Percentiles rank a stretch among this genome's conserved stretches.
Conservation (phyloP, 768 basidiomycete species). For the Xerocomellus chrysenteron region DNA sequence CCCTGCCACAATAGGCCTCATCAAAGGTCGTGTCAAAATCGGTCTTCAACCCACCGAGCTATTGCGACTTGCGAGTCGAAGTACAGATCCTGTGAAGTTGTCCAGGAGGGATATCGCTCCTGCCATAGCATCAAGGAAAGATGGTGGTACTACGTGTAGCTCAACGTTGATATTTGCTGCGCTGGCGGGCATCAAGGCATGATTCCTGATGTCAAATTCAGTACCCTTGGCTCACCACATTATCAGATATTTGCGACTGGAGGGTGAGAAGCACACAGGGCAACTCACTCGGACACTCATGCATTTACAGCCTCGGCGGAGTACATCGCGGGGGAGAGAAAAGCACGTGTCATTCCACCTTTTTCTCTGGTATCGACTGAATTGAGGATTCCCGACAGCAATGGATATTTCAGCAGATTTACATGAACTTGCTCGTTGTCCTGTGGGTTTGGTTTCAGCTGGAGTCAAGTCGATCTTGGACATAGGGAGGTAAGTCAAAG, state of each 20-base stretch:
- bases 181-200: conserved; percentile 82
- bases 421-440: conserved; percentile 82
- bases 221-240: conserved; percentile 7
- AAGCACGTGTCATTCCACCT: conserved; percentile 38
- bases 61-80: conserved; percentile 60
- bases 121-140: conserved; percentile 60
- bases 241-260: conserved; percentile 85
- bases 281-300: conserved; percentile 3
- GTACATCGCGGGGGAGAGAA: conserved; percentile 78
- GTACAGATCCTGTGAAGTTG: conserved; percentile 54
- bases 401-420: conserved; percentile 96
- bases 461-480: conserved; percentile 96
- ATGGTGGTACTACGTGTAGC: conserved; percentile 83
- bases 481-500: conserved; percentile 60
- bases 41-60: conserved; percentile 70
- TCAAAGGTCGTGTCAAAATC: conserved; percentile 83
- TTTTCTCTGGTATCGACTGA: conserved; percentile 1
- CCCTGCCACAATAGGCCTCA: conserved; percentile 88
- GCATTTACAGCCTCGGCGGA: conserved; percentile 62
- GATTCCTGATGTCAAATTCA: neutral
- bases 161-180: conserved; percentile 74
- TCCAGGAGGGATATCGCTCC: conserved; percentile 81
- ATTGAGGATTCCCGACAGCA: conserved; percentile 45
- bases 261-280: conserved; percentile 53
- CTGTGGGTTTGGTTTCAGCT: conserved; percentile 89